These are phyloP conservation scores for Hypoxylon sp. DNA, from an alignment of 2,329 filamentous ascomycete species.

Conservation along the genomic window DNA sequence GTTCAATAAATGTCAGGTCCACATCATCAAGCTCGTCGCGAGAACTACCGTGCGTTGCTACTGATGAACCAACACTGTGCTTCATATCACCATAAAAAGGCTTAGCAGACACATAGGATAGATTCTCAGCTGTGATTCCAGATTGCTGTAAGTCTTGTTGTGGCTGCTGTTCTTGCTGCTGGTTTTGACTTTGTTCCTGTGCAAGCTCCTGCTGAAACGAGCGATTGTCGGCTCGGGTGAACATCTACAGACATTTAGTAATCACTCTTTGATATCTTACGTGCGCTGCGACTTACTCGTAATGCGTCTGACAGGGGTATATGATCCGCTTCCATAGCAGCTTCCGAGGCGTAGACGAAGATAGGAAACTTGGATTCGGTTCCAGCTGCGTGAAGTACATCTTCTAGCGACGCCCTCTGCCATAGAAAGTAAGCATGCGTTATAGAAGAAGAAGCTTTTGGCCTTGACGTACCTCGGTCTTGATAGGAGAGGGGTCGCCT, in stretches of 20 bases:
- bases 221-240: slow-evolving; percentile 64
- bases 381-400: slow-evolving; percentile 60
- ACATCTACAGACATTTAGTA: slow-evolving; percentile 55
- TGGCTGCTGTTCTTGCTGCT: slow-evolving; percentile 34
- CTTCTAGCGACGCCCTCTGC: slow-evolving; percentile 62
- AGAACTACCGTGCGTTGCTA: slow-evolving; percentile 48
- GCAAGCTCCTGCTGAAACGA: slow-evolving; percentile 63
- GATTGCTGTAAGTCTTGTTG: slow-evolving; percentile 18
- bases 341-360: slow-evolving; percentile 66
- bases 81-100: slow-evolving; percentile 43
- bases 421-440: slow-evolving; percentile 35
- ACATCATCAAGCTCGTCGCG: slow-evolving; percentile 44
- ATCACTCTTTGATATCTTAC: background rate
- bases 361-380: slow-evolving; percentile 61
- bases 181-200: slow-evolving; percentile 51
- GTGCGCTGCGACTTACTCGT: slow-evolving; percentile 48
- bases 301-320: slow-evolving; percentile 55
- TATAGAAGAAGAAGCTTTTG: background rate
- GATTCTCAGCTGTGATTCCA: slow-evolving; percentile 35
- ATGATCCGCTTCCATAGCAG: slow-evolving; percentile 54
- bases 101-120: slow-evolving; percentile 26
- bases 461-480: slow-evolving; percentile 59
- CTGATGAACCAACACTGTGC: slow-evolving; percentile 47
- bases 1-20: slow-evolving; percentile 44
- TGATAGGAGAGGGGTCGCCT: slow-evolving; percentile 57